phyloP scores from a whole-genome alignment of 148 eudicot genomes.

The Suaeda aralocaspica region DNA sequence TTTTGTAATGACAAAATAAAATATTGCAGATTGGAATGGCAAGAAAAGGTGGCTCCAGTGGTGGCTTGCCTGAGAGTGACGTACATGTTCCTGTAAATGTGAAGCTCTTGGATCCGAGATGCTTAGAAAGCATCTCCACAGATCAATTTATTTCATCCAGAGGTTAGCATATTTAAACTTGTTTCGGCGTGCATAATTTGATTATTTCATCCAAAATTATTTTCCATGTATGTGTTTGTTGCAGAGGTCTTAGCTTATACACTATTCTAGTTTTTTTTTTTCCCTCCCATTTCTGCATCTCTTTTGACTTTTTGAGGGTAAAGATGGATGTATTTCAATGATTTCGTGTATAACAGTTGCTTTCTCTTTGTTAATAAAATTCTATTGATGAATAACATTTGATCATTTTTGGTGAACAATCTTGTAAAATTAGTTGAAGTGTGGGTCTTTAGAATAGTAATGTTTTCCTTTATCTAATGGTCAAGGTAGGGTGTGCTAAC shows the following conservation, averaged over 20 bases:
- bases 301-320: background rate
- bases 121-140: conserved; percentile 16
- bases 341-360: no score
- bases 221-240: background rate
- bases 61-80: conserved; percentile 25
- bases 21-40: conserved; percentile 29
- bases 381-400: background rate
- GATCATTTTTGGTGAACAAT: background rate
- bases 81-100: conserved; percentile 31
- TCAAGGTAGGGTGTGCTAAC: background rate
- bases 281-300: background rate
- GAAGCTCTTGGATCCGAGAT: conserved; percentile 33
- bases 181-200: background rate
- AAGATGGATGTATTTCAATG: background rate
- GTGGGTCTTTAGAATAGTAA: background rate
- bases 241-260: background rate
- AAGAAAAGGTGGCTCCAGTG: conserved; percentile 18
- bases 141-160: conserved; percentile 22
- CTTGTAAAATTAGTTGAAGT: background rate
- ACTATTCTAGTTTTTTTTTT: no score
- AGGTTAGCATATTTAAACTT: conserved; percentile 32
- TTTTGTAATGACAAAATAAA: background rate
- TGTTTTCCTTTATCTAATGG: background rate
- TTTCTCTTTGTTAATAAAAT: no score
- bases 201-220: background rate